phyloP scores from a whole-genome alignment of 352 stramenopile genomes.

The Phytophthora multivora region DNA sequence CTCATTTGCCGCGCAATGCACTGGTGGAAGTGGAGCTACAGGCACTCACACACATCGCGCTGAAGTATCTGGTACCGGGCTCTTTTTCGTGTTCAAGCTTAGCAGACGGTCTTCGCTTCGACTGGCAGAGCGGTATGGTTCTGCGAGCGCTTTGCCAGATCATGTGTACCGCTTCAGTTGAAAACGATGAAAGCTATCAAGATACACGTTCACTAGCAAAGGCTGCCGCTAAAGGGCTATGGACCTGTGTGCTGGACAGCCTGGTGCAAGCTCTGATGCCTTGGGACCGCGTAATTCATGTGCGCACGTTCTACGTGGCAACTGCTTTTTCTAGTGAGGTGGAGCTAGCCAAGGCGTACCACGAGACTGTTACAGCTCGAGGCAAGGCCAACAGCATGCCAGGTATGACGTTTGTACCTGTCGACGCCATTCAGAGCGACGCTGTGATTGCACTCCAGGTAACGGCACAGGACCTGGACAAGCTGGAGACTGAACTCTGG shows the following conservation, averaged over 20 bases:
- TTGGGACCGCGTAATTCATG: conserved; percentile 70
- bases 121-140: conserved; percentile 46
- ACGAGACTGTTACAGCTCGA: conserved; percentile 33
- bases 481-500: conserved; percentile 86
- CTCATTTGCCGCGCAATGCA: conserved; percentile 65
- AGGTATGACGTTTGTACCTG: conserved; percentile 78
- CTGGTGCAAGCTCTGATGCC: conserved; percentile 51
- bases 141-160: conserved; percentile 59
- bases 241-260: conserved; percentile 31
- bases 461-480: conserved; percentile 79
- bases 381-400: conserved; percentile 39
- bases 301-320: conserved; percentile 72
- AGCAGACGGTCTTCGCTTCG: conserved; percentile 22
- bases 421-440: conserved; percentile 58
- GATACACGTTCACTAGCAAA: conserved; percentile 29
- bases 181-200: not conserved
- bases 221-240: conserved; percentile 25
- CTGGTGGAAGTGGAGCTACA: conserved; percentile 82
- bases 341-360: conserved; percentile 42
- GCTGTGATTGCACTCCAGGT: conserved; percentile 62
- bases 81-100: conserved; percentile 13
- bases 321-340: conserved; percentile 56
- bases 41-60: conserved; percentile 65
- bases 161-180: conserved; percentile 41
- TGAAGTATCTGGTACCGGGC: conserved; percentile 54